A percentile compares a stretch with the other conserved stretches of the same genome.
Conservation (phyloP, 352 stramenopile genomes). For the Globisporangium parvum region DNA sequence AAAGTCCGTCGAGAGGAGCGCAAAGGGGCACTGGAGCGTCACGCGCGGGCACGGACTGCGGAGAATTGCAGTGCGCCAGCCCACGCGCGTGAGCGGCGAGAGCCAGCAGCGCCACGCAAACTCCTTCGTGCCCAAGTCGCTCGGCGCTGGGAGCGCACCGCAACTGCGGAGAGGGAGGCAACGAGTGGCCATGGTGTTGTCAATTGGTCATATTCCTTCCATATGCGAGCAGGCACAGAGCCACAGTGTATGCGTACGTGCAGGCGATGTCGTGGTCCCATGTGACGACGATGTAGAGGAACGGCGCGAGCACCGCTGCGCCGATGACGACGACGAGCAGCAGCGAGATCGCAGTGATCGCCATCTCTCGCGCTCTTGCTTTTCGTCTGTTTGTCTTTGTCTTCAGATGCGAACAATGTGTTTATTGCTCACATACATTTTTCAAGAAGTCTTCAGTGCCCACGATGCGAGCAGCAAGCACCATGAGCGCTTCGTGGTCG, state of each 20-base stretch:
- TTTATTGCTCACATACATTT: too few species aligned
- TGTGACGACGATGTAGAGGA: conserved; percentile 62
- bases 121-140: conserved; percentile 71
- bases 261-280: conserved; percentile 76
- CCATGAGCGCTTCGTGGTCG: not conserved
- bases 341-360: conserved; percentile 21
- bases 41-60: conserved; percentile 62
- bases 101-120: conserved; percentile 73
- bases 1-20: conserved; percentile 66
- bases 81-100: conserved; percentile 46
- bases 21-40: conserved; percentile 69
- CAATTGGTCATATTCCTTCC: not conserved
- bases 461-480: not conserved
- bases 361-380: not conserved
- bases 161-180: conserved; percentile 26
- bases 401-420: too few species aligned
- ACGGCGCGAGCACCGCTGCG: conserved; percentile 44
- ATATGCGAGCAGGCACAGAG: not conserved
- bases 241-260: conserved; percentile 19
- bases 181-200: not conserved
- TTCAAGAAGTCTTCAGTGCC: too few species aligned
- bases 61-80: conserved; percentile 47
- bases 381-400: not conserved
- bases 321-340: conserved; percentile 41
- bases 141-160: conserved; percentile 49